Evolutionary conservation across 345 rosid species (phyloP).

Genomic region (sweet orange (Citrus sinensis)): DVS_A1.0 CM039162.1:4448501-4449000

Average conservation of each 20-base stretch:
- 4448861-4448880: not conserved
- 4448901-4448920: not conserved
- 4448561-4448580: constrained; percentile 83
- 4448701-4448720: constrained; percentile 93
- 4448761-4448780: constrained; percentile 95
- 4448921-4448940: not conserved
- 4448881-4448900: not conserved
- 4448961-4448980: not conserved
- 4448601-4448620: constrained; percentile 79
- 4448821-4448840: not conserved
- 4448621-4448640: constrained; percentile 71
- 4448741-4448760: constrained; percentile 89
- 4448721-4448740: constrained; percentile 93
- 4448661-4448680: constrained; percentile 83
- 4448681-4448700: constrained; percentile 84
- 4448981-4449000: not conserved
- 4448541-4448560: constrained; percentile 58
- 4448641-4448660: constrained; percentile 72
- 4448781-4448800: constrained; percentile 74
- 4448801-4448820: not conserved
- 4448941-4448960: not conserved
- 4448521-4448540: constrained; percentile 63
- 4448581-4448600: constrained; percentile 78
- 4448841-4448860: not conserved
- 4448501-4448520: constrained; percentile 61